Base-by-base conservation (phyloP, 306 rosid species). In the Canavalia ensiformis region DNA sequence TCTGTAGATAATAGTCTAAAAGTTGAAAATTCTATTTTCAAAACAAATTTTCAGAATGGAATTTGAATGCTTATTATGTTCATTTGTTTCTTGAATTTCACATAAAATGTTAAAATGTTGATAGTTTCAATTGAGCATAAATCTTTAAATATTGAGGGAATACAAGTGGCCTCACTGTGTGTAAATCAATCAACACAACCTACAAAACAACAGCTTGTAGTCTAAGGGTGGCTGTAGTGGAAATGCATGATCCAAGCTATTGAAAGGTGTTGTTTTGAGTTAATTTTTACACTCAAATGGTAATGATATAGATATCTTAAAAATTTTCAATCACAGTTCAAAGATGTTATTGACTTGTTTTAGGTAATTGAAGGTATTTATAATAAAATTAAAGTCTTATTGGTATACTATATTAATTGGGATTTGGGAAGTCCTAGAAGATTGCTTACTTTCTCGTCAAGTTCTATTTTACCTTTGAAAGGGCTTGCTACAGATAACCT, bases 21-120 rank as follows among this genome's bases (percentile, higher is more conserved):
- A 57, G 25, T 68, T 4, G 50, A 29, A 28, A 30, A 57, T 29
- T 28, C 9, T 28, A 28, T 28, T 28, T 41, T n/a, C 4, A 28
- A 57, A 2, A 49, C 12, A 28, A 44, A 8, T 68, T 68, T n/a
- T 41, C 9, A 46, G 72, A 45, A 2, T n/a, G 56, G 28, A 68
- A 68, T 29, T 57, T 13, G 46, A 47, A n/a, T 68, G 56, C 74
- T 46, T 28, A 11, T 68, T 28, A 10, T 45, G 18, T 67, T 67
- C 8, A 12, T 18, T 67, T n/a, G 34, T 6, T 8, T 66, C 8
- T 66, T 66, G 51, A 41, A 41, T 25, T 67, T 28, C 34, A 57
- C 37, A 18, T 51, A 1, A 37, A 37, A 37, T 37, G 4, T 37
- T 37, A 37, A 37, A 18, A 3, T 3, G n/a, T 12, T 67, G 9